Evolutionary conservation across 805 yeast genomes (phyloP), one percentile per base, ranked within the genome.

Genomic region (Kodamaea jinghongensis): DNA sequence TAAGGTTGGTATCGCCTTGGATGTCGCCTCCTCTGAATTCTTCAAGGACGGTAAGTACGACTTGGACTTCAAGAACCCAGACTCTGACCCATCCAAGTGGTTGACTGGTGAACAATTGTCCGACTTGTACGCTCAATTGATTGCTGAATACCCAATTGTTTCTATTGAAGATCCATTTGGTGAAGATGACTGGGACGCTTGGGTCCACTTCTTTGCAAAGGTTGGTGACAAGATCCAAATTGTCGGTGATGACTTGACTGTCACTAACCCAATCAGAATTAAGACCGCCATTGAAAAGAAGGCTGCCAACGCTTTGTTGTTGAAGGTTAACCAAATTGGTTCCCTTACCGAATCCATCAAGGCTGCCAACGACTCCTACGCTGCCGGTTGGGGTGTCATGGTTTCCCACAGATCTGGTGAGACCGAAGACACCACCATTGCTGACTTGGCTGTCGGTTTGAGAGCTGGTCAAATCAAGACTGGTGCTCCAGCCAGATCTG

Each of bases 401-500:
- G 98, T 93, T 61, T 90, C 97, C 63, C 99, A 91, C 88, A 89
- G 99, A 83, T 90, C 97, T 60, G 99, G 99, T 78, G 99, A 91
- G 81, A 90, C 97, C 56, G 99, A 93, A 79, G 99, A 93, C 76
- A 84, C 95, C 63, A 83, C 87, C 78, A 91, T 91, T 71, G 98
- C 99, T 65, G 98, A 91, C 75, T 81, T 91, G 68, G 78, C 88
- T 62, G 99, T 93, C 61, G 98, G 98, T 79, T 81, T 91, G 71
- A 88, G 97, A 83, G 61, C 95, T 55, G 99, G 97, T 70, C 98
- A 91, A 81, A 86, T 91, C 75, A 91, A 91, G 90, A 87, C 97
- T 58, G 99, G 99, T 83, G 98, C 99, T 68, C 98, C 98, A 67
- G 96, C 97, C 58, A 90, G 99, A 80, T 87, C 97, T 56, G 99